Percentiles rank a stretch among this genome's conserved stretches.
Evolutionary conservation across 2,329 filamentous ascomycete genomes (phyloP).

Genomic region (Diaporthe caulivora): DNA sequence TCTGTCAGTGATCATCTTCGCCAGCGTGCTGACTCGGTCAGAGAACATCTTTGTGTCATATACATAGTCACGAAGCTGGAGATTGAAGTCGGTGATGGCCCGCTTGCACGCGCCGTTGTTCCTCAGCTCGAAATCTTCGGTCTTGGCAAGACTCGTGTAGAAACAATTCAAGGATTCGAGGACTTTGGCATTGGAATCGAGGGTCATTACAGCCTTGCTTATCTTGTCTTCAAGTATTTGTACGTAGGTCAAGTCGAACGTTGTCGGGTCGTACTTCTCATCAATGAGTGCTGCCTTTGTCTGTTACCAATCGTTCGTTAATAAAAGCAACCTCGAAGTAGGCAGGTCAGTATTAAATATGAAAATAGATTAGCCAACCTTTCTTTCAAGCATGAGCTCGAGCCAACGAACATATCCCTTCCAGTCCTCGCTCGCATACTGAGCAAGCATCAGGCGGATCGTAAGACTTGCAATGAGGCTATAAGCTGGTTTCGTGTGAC

Average conservation of each 20-base stretch:
- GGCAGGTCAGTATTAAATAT: neutral
- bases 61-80: constrained; percentile 51
- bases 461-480: constrained; percentile 53
- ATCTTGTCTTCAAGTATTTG: constrained; percentile 54
- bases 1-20: constrained; percentile 44
- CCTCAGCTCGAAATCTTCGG: constrained; percentile 44
- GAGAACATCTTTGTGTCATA: constrained; percentile 30
- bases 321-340: neutral
- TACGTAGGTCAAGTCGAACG: constrained; percentile 48
- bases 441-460: constrained; percentile 52
- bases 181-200: constrained; percentile 54
- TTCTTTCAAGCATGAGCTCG: constrained; percentile 45
- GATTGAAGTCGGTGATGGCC: constrained; percentile 46
- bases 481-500: constrained; percentile 51
- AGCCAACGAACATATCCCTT: constrained; percentile 55
- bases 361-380: neutral
- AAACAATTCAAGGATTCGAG: constrained; percentile 48
- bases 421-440: constrained; percentile 58
- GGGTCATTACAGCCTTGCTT: constrained; percentile 50
- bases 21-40: neutral
- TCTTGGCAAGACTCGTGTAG: constrained; percentile 44
- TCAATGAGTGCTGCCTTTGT: constrained; percentile 42
- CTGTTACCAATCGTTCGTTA: constrained; percentile 10
- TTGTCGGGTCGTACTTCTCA: constrained; percentile 34
- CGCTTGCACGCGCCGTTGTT: constrained; percentile 37